Evolutionary conservation across 2,329 filamentous ascomycete species (phyloP).

Genomic region (Penicillium sp.): DNA sequence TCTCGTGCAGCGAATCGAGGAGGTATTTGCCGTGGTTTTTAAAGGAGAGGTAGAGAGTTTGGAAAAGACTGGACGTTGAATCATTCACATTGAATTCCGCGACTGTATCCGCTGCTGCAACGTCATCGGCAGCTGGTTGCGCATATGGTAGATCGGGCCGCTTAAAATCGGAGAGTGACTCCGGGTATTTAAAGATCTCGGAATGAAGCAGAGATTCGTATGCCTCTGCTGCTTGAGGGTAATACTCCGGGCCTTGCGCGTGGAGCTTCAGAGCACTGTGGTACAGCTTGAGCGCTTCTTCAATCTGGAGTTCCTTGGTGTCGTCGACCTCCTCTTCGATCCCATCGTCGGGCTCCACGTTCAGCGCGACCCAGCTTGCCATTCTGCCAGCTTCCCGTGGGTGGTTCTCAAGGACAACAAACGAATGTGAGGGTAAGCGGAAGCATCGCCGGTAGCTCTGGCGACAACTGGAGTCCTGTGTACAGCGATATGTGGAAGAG

Average conservation of each 20-base stretch:
- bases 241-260: conserved; percentile 77
- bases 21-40: conserved; percentile 95
- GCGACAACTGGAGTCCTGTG: not conserved
- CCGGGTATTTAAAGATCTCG: conserved; percentile 90
- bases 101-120: conserved; percentile 28
- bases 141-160: conserved; percentile 60
- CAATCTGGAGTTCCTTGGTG: conserved; percentile 94
- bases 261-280: conserved; percentile 89
- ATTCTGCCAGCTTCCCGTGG: conserved; percentile 34
- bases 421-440: not conserved
- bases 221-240: conserved; percentile 73
- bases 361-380: conserved; percentile 79
- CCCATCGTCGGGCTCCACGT: conserved; percentile 90
- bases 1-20: conserved; percentile 70
- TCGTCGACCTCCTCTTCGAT: conserved; percentile 90
- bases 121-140: conserved; percentile 21
- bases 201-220: conserved; percentile 85
- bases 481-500: not conserved
- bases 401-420: conserved; percentile 7
- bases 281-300: conserved; percentile 94
- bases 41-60: conserved; percentile 89
- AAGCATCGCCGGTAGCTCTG: conserved; percentile 25
- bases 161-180: conserved; percentile 81
- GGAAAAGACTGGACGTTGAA: conserved; percentile 75
- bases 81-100: conserved; percentile 66